Percentiles rank a stretch among this genome's conserved stretches.
phyloP scores from a whole-genome alignment of 2,329 filamentous ascomycete genomes.

The Clarireedia hainanense region DNA sequence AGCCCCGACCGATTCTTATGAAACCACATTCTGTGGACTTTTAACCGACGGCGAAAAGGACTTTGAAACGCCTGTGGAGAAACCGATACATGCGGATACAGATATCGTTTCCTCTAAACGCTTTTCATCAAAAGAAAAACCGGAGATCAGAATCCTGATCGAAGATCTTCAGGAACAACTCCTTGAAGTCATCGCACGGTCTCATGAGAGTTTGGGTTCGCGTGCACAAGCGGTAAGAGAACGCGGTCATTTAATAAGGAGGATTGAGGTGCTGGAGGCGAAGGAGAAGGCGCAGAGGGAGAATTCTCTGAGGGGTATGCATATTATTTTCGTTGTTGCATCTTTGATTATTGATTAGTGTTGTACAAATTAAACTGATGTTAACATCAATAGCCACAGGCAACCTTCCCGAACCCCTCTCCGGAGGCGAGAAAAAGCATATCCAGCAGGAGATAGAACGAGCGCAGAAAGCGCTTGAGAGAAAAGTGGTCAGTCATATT shows the following conservation, averaged over 20 bases:
- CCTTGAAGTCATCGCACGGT: neutral
- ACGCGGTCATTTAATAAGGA: neutral
- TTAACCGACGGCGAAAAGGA: slow-evolving; percentile 5
- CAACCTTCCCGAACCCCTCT: slow-evolving; percentile 12
- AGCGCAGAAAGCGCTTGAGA: slow-evolving; percentile 7
- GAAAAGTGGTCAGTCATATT: neutral
- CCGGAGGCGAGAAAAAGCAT: slow-evolving; percentile 9
- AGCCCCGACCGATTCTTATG: neutral
- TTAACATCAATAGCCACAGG: neutral
- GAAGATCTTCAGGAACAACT: slow-evolving; percentile 1
- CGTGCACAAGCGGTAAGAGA: neutral
- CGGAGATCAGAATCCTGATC: neutral
- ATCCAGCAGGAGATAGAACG: neutral
- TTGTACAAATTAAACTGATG: neutral
- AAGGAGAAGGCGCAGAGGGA: slow-evolving; percentile 1
- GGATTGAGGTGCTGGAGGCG: slow-evolving; percentile 9
- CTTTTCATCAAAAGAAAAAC: neutral
- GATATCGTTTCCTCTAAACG: neutral
- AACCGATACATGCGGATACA: neutral
- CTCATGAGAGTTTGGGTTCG: neutral
- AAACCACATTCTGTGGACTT: neutral
- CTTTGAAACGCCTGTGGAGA: neutral
- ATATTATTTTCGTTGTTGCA: neutral
- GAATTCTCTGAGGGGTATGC: slow-evolving; percentile 7
- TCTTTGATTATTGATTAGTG: neutral